A percentile compares a stretch with the other conserved stretches of the same genome.
These are phyloP conservation scores for Cucurbita moschata DNA, from an alignment of 306 rosid genomes.

Conservation along the genomic window DNA sequence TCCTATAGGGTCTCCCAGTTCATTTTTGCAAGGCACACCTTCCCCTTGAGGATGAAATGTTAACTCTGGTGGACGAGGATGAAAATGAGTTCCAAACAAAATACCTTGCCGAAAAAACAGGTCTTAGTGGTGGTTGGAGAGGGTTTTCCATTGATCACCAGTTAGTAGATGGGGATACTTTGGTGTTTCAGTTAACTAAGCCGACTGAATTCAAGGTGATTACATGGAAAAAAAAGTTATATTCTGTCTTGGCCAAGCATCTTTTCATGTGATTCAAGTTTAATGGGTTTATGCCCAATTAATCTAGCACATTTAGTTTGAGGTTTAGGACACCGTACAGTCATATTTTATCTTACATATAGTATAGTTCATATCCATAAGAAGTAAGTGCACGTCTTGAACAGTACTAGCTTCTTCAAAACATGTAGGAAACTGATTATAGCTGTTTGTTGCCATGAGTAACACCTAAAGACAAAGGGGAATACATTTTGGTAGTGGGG, in stretches of 20 bases:
- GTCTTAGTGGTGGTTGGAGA: conserved; percentile 51
- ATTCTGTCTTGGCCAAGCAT: neutral
- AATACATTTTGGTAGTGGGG: neutral
- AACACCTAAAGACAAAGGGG: neutral
- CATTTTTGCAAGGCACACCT: conserved; percentile 34
- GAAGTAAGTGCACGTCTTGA: neutral
- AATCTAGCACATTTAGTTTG: neutral
- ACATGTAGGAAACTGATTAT: neutral
- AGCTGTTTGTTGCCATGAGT: neutral
- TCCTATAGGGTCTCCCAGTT: conserved; percentile 27
- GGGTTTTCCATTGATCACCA: conserved; percentile 44
- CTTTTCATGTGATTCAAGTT: neutral
- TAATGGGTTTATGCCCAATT: neutral
- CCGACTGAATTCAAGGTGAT: conserved; percentile 42
- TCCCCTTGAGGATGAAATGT: conserved; percentile 14
- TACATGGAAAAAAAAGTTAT: neutral
- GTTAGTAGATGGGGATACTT: conserved; percentile 50
- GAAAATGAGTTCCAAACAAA: conserved; percentile 20
- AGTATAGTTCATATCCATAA: neutral
- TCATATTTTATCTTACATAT: neutral
- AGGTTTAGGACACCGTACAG: neutral
- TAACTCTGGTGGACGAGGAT: conserved; percentile 31
- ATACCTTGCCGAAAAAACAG: conserved; percentile 25
- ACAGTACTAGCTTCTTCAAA: neutral
- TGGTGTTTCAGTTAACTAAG: conserved; percentile 40